Evolutionary conservation across 352 stramenopile genomes (phyloP), one percentile per base, ranked within the genome.

Genomic region (Phytophthora fragariae): DNA sequence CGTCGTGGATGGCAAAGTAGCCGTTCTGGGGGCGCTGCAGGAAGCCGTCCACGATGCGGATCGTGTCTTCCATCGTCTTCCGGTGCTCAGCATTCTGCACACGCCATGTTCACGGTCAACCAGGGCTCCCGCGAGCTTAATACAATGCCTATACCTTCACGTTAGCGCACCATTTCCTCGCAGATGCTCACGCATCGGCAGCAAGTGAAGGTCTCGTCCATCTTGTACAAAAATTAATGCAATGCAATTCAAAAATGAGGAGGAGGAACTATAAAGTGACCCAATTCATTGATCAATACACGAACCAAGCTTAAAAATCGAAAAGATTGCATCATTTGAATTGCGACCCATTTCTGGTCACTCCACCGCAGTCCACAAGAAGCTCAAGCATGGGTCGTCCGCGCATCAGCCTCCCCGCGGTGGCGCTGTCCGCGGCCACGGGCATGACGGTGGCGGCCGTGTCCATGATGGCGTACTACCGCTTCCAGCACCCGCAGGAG

Each of bases 51-150:
- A 94, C 83, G 29, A 94, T 85, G 21, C 85, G 79, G 63, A 89
- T 73, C 15, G 85, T 88, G 79, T 96, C 89, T 64, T 96, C 89
- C 89, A 96, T 96, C 24, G 87, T 94, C 71, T 93, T 91, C 44
- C 89, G 80, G 50, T 86, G 73, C 65, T 81, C 71, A 3, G 86
- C 86, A 65, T 96, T 96, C 89, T 96, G 57, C 27, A 62, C 19
- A 44, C 33, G 31, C 29, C 33, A 19, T 7, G 12, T 5, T 37
- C 15, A 65, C 9, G 35, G 49, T 72, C 29, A 31, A 31, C 24
- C 2, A 33, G 39, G 47, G 21, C 29, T 50, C 37, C 35, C 6
- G 35, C 14, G 53, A 27, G 19, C 21, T 29, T 5, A 41, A 27
- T 49, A 5, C 27, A 46, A 14, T 29, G 19, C 27, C 6, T 8